These are phyloP conservation scores for Metschnikowia koreensis DNA, from an alignment of 805 yeast species.

Conservation along the genomic window DNA sequence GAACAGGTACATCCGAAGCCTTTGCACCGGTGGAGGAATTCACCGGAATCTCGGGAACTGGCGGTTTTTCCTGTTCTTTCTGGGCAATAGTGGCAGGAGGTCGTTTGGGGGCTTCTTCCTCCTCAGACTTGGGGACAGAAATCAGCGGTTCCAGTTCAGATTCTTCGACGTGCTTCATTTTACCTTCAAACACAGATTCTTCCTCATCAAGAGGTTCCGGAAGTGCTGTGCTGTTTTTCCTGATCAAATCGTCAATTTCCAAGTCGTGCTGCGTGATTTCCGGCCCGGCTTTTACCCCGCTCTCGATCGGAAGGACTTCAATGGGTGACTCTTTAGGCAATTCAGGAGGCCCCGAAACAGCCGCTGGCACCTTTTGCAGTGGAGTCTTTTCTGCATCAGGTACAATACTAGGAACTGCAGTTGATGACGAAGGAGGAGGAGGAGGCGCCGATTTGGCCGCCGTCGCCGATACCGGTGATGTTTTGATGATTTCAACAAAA, in stretches of 20 bases:
- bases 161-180: slow-evolving; percentile 4
- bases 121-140: background rate
- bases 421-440: background rate
- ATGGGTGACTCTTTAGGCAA: background rate
- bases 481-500: slow-evolving; percentile 54
- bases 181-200: slow-evolving; percentile 6
- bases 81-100: too few relatives aligned
- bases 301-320: background rate
- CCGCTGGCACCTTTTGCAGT: background rate
- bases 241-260: slow-evolving; percentile 3
- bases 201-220: slow-evolving; percentile 5
- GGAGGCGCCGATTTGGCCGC: background rate
- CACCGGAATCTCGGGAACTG: background rate
- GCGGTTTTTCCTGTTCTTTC: background rate
- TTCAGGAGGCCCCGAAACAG: background rate
- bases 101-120: too few relatives aligned
- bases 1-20: background rate
- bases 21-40: background rate
- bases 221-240: slow-evolving; percentile 4
- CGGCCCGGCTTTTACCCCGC: background rate
- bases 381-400: background rate
- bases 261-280: background rate
- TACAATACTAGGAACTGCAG: background rate
- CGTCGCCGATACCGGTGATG: background rate
- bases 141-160: background rate